A percentile compares a stretch with the other conserved stretches of the same genome.
These are phyloP conservation scores for Phytopythium montanum DNA, from an alignment of 352 stramenopile genomes.

Conservation along the genomic window DNA sequence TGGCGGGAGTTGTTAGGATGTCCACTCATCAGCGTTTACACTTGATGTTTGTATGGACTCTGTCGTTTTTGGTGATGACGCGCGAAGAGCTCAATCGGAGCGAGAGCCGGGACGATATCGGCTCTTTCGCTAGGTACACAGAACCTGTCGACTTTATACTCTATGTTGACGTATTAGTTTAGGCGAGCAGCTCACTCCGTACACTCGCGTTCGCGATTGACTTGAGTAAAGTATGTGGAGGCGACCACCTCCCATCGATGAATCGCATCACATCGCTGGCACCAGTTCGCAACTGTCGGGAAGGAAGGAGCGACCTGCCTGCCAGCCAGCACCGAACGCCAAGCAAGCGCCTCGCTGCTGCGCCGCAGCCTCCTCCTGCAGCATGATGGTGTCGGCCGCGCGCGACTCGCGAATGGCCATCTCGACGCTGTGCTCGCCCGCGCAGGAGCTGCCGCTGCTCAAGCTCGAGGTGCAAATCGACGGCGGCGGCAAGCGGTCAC, in stretches of 20 bases:
- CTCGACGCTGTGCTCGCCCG: conserved; percentile 16
- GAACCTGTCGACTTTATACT: not conserved
- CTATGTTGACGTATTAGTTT: not conserved
- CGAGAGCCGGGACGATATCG: not conserved
- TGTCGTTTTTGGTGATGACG: not conserved
- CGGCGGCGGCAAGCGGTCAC: not conserved
- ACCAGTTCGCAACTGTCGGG: not conserved
- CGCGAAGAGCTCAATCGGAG: not conserved
- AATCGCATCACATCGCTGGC: not conserved
- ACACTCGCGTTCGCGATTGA: conserved; percentile 1
- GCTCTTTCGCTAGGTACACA: not conserved
- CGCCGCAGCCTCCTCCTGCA: too few species aligned
- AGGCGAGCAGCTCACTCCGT: not conserved
- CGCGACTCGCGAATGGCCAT: conserved; percentile 36
- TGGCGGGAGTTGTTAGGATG: not conserved
- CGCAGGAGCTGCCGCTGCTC: conserved; percentile 5
- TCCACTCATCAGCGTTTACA: not conserved
- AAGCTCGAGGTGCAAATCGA: not conserved
- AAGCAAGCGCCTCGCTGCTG: not conserved
- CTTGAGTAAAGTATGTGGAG: too few species aligned
- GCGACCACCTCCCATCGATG: too few species aligned
- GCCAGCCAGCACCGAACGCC: too few species aligned
- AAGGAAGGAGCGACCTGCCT: not conserved
- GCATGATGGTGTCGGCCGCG: conserved; percentile 7
- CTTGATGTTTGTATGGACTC: not conserved